phyloP scores from a whole-genome alignment of 2,329 filamentous ascomycete species.

The Trichothecium roseum region DNA sequence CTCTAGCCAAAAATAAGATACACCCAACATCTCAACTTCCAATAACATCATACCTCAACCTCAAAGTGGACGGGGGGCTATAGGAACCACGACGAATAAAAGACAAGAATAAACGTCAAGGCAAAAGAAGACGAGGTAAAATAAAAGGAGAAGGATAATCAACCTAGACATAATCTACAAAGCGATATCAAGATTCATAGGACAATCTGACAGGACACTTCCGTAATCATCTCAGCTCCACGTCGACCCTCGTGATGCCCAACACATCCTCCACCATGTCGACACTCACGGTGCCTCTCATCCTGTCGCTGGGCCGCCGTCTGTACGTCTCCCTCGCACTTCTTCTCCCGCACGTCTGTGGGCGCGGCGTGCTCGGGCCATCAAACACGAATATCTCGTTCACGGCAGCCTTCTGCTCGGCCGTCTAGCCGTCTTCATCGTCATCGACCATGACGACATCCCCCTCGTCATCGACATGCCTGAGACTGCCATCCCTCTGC shows the following conservation, averaged over 20 bases:
- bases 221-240: constrained; percentile 23
- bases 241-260: constrained; percentile 25
- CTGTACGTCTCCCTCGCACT: not conserved
- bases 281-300: constrained; percentile 13
- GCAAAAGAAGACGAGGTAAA: no score
- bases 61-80: no score
- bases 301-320: constrained; percentile 4
- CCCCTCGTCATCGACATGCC: constrained; percentile 18
- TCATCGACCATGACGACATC: constrained; percentile 17
- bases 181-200: no score
- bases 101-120: no score
- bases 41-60: no score
- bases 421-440: constrained; percentile 1
- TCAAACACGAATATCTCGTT: not conserved
- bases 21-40: no score
- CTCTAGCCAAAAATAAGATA: no score
- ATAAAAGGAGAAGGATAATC: no score
- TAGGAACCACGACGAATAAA: no score
- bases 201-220: no score
- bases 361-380: not conserved
- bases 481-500: constrained; percentile 20
- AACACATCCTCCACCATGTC: constrained; percentile 23
- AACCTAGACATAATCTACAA: no score
- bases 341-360: not conserved
- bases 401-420: constrained; percentile 1